These are phyloP conservation scores for Wickerhamiella lipophila DNA, from an alignment of 805 yeast species.

Conservation along the genomic window DNA sequence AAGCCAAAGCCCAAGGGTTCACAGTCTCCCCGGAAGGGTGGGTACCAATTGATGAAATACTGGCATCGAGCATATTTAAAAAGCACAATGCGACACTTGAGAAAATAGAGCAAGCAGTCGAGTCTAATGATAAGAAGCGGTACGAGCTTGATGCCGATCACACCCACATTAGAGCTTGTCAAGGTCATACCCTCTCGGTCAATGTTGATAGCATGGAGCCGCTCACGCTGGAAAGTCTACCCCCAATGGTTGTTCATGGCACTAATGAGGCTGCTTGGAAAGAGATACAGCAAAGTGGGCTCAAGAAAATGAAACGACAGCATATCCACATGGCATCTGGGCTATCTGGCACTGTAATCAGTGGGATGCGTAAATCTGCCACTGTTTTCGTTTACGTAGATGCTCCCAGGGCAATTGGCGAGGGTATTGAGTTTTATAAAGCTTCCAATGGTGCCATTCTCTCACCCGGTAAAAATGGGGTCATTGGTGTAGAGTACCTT, in stretches of 20 bases:
- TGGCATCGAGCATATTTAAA: conserved; percentile 47
- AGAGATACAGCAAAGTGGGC: conserved; percentile 42
- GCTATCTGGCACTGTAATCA: conserved; percentile 40
- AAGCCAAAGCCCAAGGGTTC: conserved; percentile 57
- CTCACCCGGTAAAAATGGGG: conserved; percentile 50
- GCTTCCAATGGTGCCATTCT: conserved; percentile 68
- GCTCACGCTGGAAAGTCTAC: conserved; percentile 35
- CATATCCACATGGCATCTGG: conserved; percentile 79
- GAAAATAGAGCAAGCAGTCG: conserved; percentile 52
- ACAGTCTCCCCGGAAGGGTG: conserved; percentile 57
- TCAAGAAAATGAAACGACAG: conserved; percentile 58
- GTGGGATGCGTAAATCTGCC: conserved; percentile 60
- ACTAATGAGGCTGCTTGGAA: conserved; percentile 43
- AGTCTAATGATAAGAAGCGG: conserved; percentile 55
- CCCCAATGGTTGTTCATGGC: conserved; percentile 62
- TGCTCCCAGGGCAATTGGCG: conserved; percentile 35
- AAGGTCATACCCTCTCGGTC: conserved; percentile 68
- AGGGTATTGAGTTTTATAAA: conserved; percentile 40
- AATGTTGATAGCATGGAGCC: conserved; percentile 32
- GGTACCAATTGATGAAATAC: conserved; percentile 40
- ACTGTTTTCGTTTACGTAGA: conserved; percentile 53
- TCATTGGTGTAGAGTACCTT: conserved; percentile 36
- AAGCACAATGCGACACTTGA: conserved; percentile 40
- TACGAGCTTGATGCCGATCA: conserved; percentile 36
- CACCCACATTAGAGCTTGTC: conserved; percentile 65